Evolutionary conservation across 1,284 basidiomycete genomes (phyloP), one percentile per base, ranked within the genome.

Genomic region (Ustilago lituana): DNA sequence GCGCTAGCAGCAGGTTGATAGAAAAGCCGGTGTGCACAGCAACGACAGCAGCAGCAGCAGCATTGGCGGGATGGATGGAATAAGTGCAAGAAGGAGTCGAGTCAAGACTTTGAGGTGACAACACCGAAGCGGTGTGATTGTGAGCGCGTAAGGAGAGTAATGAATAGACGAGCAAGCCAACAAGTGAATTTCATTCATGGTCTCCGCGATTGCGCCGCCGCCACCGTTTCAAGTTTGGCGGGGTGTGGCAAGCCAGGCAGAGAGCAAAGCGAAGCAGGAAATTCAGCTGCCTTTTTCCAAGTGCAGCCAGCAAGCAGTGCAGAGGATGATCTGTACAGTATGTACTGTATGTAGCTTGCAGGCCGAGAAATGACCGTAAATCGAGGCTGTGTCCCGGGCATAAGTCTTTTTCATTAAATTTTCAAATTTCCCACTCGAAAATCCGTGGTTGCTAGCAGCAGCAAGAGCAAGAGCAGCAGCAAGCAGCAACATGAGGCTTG

Each of bases 121-220:
- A 24, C 52, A 54, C 43, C 44, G 29, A 40, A 15, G 53, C 53
- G 45, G 45, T 55, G 53, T 46, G 45, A 22, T 55, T 31, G 41
- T 35, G 40, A 41, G n/a, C 15, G 36, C 14, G 38, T 14, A 45
- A 46, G 29, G 31, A 24, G 36, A 7, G 31, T 10, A 26, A 26
- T 8, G 20, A 4, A 35, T 15, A 23, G 29, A 14, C 29, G 43
- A 45, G 35, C 8, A 9, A 23, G 11, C 17, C 10, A 12, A 15
- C 26, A 12, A n/a, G n/a, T n/a, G n/a, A n/a, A n/a, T n/a, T n/a
- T n/a, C 37, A 20, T 17, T 19, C 10, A 14, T 24, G 24, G 36
- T 46, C 44, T 46, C 33, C 45, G 45, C 45, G 35, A 26, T 47
- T 37, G 45, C 35, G 45, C n/a, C 33, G 45, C 14, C 29, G 26